Evolutionary conservation across 164 flowering plant genomes (phyloP), one percentile per base, ranked within the genome.

Genomic region (Magnolia changhungtana): DNA sequence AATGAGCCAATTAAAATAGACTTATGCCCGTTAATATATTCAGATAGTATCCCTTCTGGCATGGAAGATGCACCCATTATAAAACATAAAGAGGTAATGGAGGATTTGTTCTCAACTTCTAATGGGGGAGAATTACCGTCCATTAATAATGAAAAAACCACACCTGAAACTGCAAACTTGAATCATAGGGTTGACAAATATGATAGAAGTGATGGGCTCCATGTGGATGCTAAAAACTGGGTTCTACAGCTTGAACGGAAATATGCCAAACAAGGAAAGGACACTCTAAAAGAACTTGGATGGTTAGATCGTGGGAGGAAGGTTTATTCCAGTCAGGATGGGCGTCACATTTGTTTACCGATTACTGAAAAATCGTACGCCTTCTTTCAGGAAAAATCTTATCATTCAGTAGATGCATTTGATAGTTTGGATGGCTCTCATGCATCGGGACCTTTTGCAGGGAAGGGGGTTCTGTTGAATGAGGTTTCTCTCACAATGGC

Each of bases 271-370:
- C 50, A 82, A 23, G 96, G 82, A 75, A 96, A 96, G 88, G 99
- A 96, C 80, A 72, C 91, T 18, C 72, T 96, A 74, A 96, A 96
- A 82, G 89, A 82, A 68, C 85, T 85, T 82, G 92, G 93, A 49
- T 96, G 99, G 99, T 81, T 96, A 79, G 98, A 96, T 83, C 85
- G 86, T 74, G 85, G 84, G 55, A 89, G 95, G 78, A 96, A 92
- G 81, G 96, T 86, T 51, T 83, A 86, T 80, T 78, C 87, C 8
- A 67, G 67, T 49, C 86, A 83, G 66, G 85, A 85, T 82, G 91
- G 90, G 72, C 23, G 65, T 6, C 80, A 78, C 82, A 87, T 96
- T 71, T 94, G 87, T 83, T 87, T 96, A 76, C 99, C 99, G 67
- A 86, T 94, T 69, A 89, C 90, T 11, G 81, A 80, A 69, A 81